These are phyloP conservation scores for Anthracocystis walkeri DNA, from an alignment of 1,284 basidiomycete species.

Conservation along the genomic window DNA sequence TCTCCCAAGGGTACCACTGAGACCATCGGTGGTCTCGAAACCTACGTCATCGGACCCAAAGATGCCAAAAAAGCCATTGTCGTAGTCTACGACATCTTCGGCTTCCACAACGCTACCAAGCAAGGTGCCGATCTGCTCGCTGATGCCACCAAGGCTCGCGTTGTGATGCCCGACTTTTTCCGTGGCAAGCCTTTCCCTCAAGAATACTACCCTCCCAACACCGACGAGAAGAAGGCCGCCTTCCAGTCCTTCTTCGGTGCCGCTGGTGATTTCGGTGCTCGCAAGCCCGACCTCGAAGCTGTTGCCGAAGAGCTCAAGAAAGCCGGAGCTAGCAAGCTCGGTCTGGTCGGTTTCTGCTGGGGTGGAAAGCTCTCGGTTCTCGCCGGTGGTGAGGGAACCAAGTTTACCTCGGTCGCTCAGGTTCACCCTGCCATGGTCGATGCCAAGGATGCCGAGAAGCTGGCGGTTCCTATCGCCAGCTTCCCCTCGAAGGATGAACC, in stretches of 20 bases:
- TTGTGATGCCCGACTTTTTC: slow-evolving; percentile 79
- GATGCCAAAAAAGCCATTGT: slow-evolving; percentile 74
- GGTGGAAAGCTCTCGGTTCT: slow-evolving; percentile 57
- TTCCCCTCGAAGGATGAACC: slow-evolving; percentile 78
- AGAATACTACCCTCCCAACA: slow-evolving; percentile 74
- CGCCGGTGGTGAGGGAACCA: slow-evolving; percentile 48
- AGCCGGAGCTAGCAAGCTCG: slow-evolving; percentile 73
- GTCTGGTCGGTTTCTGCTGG: slow-evolving; percentile 72
- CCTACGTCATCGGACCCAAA: slow-evolving; percentile 69
- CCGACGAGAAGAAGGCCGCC: slow-evolving; percentile 70
- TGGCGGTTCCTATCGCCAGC: slow-evolving; percentile 75
- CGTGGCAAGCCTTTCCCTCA: slow-evolving; percentile 73
- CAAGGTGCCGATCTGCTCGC: slow-evolving; percentile 75
- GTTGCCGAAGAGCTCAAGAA: slow-evolving; percentile 73
- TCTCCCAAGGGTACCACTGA: slow-evolving; percentile 71
- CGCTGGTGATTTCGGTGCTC: slow-evolving; percentile 70
- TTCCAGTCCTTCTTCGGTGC: slow-evolving; percentile 72
- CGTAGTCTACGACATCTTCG: slow-evolving; percentile 78
- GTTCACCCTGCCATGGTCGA: slow-evolving; percentile 73
- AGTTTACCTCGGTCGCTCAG: slow-evolving; percentile 55
- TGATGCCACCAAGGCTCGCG: slow-evolving; percentile 68
- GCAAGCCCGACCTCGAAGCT: slow-evolving; percentile 72
- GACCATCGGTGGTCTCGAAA: slow-evolving; percentile 52
- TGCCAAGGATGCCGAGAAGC: slow-evolving; percentile 73
- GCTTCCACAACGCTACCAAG: slow-evolving; percentile 72